A percentile compares a stretch with the other conserved stretches of the same genome.
phyloP scores from a whole-genome alignment of 164 flowering plant genomes.

The Piper longum region DNA sequence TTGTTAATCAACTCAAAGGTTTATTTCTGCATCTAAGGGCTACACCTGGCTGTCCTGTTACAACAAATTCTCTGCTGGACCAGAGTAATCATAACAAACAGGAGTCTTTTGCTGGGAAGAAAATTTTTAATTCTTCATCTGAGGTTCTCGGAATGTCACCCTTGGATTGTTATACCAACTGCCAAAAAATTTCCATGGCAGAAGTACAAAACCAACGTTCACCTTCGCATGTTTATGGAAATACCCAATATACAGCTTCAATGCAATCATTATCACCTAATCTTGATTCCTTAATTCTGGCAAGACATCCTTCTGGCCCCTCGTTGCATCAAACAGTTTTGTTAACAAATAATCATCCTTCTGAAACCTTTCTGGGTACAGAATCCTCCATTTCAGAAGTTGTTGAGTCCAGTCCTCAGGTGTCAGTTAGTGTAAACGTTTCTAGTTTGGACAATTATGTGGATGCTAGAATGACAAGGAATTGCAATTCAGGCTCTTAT shows the following conservation, averaged over 20 bases:
- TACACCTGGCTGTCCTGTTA: conserved; percentile 36
- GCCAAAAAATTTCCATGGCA: conserved; percentile 18
- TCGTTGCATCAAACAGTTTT: conserved; percentile 8
- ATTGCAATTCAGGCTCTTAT: background rate
- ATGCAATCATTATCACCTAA: conserved; percentile 13
- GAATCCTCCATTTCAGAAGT: conserved; percentile 24
- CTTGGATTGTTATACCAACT: conserved; percentile 8
- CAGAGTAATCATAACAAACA: conserved; percentile 13
- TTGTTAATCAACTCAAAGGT: conserved; percentile 52
- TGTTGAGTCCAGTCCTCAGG: conserved; percentile 18
- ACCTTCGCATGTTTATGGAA: conserved; percentile 14
- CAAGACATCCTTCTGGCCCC: conserved; percentile 8
- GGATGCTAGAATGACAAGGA: background rate
- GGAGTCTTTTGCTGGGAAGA: conserved; percentile 14
- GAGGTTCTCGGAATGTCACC: conserved; percentile 10
- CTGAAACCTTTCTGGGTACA: conserved; percentile 10
- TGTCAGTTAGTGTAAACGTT: conserved; percentile 16
- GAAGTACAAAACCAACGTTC: conserved; percentile 18
- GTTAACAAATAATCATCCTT: conserved; percentile 8
- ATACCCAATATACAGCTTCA: conserved; percentile 12
- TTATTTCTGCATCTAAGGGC: conserved; percentile 53
- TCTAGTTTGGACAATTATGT: background rate
- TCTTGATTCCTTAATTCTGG: conserved; percentile 3
- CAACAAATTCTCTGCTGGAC: conserved; percentile 24
- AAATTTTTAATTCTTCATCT: conserved; percentile 7